These are phyloP conservation scores for Trichosporon sp. DNA, from an alignment of 1,284 basidiomycete species.

Conservation along the genomic window DNA sequence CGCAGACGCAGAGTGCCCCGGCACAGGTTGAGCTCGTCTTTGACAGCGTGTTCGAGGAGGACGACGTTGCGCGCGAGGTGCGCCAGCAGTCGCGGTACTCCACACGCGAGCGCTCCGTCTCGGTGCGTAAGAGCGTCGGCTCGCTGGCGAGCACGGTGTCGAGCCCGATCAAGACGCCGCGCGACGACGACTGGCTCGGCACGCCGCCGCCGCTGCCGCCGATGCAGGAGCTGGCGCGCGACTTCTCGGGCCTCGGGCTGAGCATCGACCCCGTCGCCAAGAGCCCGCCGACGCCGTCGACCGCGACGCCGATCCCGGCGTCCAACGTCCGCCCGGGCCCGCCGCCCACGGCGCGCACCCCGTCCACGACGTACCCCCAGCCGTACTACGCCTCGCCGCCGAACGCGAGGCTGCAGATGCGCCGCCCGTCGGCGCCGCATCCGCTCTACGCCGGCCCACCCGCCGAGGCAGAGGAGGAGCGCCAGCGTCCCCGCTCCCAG, in stretches of 20 bases:
- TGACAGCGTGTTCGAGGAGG: neutral
- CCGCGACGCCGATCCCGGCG: neutral
- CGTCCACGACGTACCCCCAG: neutral
- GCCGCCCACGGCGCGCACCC: neutral
- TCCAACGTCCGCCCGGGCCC: neutral
- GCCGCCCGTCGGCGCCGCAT: neutral
- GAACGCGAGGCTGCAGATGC: neutral
- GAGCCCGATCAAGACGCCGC: neutral
- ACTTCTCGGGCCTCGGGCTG: neutral
- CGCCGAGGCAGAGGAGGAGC: neutral
- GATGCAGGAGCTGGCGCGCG: neutral
- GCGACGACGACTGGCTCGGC: neutral
- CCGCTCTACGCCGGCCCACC: neutral
- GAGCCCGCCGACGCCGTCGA: neutral
- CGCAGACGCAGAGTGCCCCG: neutral
- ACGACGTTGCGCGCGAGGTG: neutral
- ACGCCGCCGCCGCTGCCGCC: neutral
- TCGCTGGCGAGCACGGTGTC: neutral
- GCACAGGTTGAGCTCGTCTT: conserved; percentile 1
- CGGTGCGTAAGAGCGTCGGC: neutral
- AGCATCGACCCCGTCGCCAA: neutral
- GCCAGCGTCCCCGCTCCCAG: neutral
- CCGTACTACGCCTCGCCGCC: neutral
- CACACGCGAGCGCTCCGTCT: neutral
- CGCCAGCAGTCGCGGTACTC: neutral